Percentiles rank a stretch among this genome's conserved stretches.
Evolutionary conservation across 202 grass and related monocot genomes (phyloP).

Genomic region (Eragrostis tef): DNA sequence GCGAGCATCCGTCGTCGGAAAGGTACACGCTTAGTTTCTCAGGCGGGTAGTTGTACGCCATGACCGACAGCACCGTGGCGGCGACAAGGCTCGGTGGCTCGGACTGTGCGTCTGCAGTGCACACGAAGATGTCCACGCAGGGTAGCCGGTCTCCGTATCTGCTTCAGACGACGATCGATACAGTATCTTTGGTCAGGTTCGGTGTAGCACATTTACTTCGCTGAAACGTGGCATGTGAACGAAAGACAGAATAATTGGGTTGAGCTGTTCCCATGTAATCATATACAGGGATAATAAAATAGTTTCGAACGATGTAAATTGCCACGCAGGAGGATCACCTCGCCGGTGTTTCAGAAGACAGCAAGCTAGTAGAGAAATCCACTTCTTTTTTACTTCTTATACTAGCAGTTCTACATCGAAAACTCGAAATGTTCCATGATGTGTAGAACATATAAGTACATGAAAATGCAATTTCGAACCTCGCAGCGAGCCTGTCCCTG

Average conservation of each 20-base stretch:
- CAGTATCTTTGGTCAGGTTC: no score
- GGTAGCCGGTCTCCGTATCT: slow-evolving; percentile 51
- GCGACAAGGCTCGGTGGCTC: slow-evolving; percentile 70
- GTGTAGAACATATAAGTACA: not conserved
- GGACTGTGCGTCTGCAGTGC: slow-evolving; percentile 49
- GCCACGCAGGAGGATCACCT: no score
- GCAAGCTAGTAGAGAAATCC: no score
- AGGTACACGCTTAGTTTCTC: slow-evolving; percentile 64
- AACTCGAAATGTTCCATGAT: no score
- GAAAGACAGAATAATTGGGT: no score
- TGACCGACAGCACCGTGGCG: slow-evolving; percentile 58
- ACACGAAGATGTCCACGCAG: slow-evolving; percentile 57
- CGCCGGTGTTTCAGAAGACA: no score
- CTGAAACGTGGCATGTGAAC: no score
- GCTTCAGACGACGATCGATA: slow-evolving; percentile 16
- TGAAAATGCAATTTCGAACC: slow-evolving; percentile 2
- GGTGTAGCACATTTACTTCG: no score
- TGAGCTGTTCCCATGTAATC: no score
- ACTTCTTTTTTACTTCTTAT: no score
- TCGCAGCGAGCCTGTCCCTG: slow-evolving; percentile 61
- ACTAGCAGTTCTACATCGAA: not conserved
- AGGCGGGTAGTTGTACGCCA: slow-evolving; percentile 62
- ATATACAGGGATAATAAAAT: no score
- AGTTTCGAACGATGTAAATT: no score
- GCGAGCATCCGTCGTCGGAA: slow-evolving; percentile 64